phyloP scores from a whole-genome alignment of 495 filamentous ascomycete species.

The Cercophora newfieldiana region DNA sequence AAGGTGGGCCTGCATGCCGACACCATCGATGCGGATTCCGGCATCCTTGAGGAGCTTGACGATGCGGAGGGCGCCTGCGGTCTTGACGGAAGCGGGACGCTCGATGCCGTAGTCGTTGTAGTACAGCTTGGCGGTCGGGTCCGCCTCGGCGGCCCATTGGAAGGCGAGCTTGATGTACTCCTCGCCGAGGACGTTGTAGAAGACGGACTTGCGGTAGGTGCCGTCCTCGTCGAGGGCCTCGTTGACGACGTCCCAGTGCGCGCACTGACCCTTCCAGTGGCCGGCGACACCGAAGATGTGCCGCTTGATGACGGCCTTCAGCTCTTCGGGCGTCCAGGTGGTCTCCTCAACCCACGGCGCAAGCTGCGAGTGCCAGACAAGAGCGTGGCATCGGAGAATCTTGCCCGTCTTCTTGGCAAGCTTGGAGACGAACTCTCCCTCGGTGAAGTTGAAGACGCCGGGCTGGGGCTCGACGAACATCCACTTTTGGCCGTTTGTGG shows the following conservation, averaged over 20 bases:
- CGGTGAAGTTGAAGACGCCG: constrained; percentile 54
- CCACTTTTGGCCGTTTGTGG: constrained; percentile 58
- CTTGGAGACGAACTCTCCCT: constrained; percentile 51
- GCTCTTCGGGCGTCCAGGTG: constrained; percentile 53
- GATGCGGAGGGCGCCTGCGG: constrained; percentile 50
- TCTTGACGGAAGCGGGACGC: constrained; percentile 34
- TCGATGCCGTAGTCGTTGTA: constrained; percentile 74
- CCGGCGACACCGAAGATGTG: constrained; percentile 56
- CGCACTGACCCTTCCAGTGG: constrained; percentile 59
- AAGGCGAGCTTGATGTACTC: constrained; percentile 62
- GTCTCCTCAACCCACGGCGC: constrained; percentile 56
- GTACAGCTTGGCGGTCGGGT: constrained; percentile 63
- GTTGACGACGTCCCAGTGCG: constrained; percentile 66
- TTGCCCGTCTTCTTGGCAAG: constrained; percentile 50
- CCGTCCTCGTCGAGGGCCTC: constrained; percentile 70
- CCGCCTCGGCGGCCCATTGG: constrained; percentile 49
- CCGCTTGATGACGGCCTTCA: constrained; percentile 52
- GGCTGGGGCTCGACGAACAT: constrained; percentile 49
- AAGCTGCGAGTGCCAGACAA: constrained; percentile 63
- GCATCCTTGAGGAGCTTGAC: constrained; percentile 54
- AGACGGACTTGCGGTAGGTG: constrained; percentile 55
- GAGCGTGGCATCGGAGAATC: constrained; percentile 57
- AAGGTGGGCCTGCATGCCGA: constrained; percentile 66
- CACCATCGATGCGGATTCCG: constrained; percentile 61
- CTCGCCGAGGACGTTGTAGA: constrained; percentile 57